Conservation (phyloP, 352 stramenopile species). For the Blastocystis sp. region DNA sequence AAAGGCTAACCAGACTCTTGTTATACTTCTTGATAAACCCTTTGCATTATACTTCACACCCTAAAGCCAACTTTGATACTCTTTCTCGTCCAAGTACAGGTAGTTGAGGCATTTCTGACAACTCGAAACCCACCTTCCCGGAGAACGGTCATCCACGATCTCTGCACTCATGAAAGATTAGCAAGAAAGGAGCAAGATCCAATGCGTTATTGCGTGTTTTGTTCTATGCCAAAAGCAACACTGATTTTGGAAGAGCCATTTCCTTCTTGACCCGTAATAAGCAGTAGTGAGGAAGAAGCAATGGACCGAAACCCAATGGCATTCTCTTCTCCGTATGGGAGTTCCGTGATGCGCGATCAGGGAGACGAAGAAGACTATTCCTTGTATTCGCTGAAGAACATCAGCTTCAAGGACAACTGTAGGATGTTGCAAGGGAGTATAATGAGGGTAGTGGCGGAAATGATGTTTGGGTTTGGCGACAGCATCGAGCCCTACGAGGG, state of each 20-base stretch:
- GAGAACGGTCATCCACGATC: constrained; percentile 49
- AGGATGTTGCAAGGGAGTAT: neutral
- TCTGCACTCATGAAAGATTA: neutral
- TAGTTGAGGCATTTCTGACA: constrained; percentile 54
- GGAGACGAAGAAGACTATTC: constrained; percentile 39
- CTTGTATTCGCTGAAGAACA: constrained; percentile 24
- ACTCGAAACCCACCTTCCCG: constrained; percentile 48
- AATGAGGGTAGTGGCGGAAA: constrained; percentile 43
- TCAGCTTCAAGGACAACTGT: constrained; percentile 58
- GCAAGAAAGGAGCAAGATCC: constrained; percentile 6
- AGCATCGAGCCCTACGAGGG: constrained; percentile 34
- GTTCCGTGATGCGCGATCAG: neutral
- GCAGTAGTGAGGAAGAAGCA: no score
- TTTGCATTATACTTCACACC: neutral
- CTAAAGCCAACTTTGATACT: constrained; percentile 42
- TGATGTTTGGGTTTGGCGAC: constrained; percentile 69
- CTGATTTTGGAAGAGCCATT: no score
- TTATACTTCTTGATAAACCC: constrained; percentile 58
- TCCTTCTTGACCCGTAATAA: no score
- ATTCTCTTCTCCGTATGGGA: no score
- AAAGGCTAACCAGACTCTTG: constrained; percentile 45
- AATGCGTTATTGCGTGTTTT: neutral
- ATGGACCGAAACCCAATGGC: no score
- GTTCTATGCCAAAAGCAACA: neutral
- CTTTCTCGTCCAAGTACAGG: constrained; percentile 57